Base-by-base conservation (phyloP, 1,284 basidiomycete species). In the Fomitopsis pinicola region DNA sequence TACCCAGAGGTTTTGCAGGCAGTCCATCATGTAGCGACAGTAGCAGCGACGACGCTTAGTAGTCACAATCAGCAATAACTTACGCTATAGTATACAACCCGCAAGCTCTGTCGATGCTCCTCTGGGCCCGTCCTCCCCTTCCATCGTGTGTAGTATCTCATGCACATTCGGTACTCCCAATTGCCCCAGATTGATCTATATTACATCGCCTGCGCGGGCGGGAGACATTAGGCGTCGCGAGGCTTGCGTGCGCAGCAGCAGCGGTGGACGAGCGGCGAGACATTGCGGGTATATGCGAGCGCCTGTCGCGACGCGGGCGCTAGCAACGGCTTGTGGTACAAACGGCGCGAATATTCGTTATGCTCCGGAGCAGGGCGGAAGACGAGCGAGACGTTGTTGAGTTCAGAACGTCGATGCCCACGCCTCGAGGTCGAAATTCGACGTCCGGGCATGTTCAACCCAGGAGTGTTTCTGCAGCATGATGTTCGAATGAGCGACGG, bases 321-420 rank as follows among this genome's bases (percentile, higher is more conserved):
- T 33, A 36, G 52, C 35, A 54, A 50, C 28, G 52, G 52, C 52
- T 54, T 54, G 52, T 54, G 52, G 36, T 54, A 38, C 35, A 54
- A 60, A 60, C 26, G 46, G 46, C 42, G 45, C 56, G 22, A 17
- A 35, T 9, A 33, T 50, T 22, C 28, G 15, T 33, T 22, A 44
- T 28, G 44, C 42, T 26, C 17, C 17, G 26, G 7, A 30, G 19
- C 7, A 19, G 42, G 22, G 44, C 15, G 3, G 30, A 9, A 57
- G 28, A 40, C 38, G 38, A 38, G n/a, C 36, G 26, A 10, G 38
- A 40, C 66, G 61, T 9, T 35, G 36, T 36, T 22, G 22, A 22
- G 1, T 22, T 75, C 71, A 87, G 72, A 87, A 81, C 33, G 82
- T 85, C 69, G 75, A 82, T 40, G 87, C 84, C 87, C 87, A 88